These are phyloP conservation scores for Cenchrus purpureus DNA, from an alignment of 176 grass and related monocot species.

Conservation along the genomic window DNA sequence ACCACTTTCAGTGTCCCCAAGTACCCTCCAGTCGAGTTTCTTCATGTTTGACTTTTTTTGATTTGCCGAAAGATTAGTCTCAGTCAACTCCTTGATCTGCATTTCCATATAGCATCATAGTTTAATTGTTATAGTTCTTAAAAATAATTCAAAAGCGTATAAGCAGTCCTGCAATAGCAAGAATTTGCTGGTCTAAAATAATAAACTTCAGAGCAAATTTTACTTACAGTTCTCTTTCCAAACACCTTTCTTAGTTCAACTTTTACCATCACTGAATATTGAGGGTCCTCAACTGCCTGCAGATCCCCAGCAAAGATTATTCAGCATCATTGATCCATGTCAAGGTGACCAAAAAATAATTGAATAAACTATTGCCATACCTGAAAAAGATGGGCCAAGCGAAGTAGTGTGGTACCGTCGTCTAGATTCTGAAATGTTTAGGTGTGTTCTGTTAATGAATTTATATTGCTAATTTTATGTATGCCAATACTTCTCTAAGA, in stretches of 20 bases:
- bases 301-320: background rate
- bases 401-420: conserved; percentile 74
- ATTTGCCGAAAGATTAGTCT: conserved; percentile 81
- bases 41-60: conserved; percentile 77
- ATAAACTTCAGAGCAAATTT: background rate
- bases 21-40: conserved; percentile 60
- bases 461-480: background rate
- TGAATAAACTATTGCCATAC: conserved; percentile 40
- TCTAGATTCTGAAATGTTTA: conserved; percentile 65
- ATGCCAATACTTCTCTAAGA: background rate
- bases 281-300: conserved; percentile 70
- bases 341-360: conserved; percentile 16
- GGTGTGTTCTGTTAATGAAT: background rate
- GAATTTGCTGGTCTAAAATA: background rate
- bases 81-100: conserved; percentile 75
- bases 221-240: conserved; percentile 62
- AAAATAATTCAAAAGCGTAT: background rate
- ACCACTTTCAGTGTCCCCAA: conserved; percentile 23
- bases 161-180: too few relatives aligned
- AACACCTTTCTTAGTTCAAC: conserved; percentile 84
- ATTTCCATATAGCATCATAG: background rate
- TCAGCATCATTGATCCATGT: conserved; percentile 9
- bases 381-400: conserved; percentile 90
- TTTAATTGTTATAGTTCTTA: background rate
- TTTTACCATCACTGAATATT: conserved; percentile 63